Evolutionary conservation across 2,329 filamentous ascomycete genomes (phyloP).

Genomic region (Fusarium sp.): DNA sequence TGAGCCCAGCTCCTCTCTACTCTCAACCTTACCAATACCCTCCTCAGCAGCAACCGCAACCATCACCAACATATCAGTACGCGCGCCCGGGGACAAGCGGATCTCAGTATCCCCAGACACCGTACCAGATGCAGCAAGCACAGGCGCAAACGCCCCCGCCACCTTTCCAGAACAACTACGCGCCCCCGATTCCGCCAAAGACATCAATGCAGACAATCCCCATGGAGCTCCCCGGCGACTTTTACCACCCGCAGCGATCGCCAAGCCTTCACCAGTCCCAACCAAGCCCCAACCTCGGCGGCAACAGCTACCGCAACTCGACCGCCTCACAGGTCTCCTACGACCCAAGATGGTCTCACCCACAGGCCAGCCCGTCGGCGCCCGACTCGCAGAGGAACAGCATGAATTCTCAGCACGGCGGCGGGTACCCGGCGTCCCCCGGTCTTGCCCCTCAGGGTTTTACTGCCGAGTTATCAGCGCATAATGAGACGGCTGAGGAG

Average conservation of each 20-base stretch:
- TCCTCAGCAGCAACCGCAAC: conserved; percentile 35
- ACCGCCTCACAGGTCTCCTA: conserved; percentile 31
- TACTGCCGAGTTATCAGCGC: conserved; percentile 59
- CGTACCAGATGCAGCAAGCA: conserved; percentile 37
- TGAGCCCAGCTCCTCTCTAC: conserved; percentile 37
- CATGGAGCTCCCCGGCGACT: conserved; percentile 64
- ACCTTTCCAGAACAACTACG: conserved; percentile 29
- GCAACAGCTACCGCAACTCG: conserved; percentile 43
- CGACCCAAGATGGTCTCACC: conserved; percentile 59
- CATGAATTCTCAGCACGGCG: conserved; percentile 41
- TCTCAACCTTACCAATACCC: conserved; percentile 40
- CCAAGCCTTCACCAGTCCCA: conserved; percentile 44
- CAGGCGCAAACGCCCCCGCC: conserved; percentile 38
- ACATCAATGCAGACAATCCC: conserved; percentile 41
- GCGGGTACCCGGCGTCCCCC: conserved; percentile 52
- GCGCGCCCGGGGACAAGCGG: conserved; percentile 26
- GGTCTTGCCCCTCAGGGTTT: conserved; percentile 56
- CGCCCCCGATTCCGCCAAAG: conserved; percentile 45
- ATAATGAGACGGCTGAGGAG: conserved; percentile 62
- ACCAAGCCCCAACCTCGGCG: conserved; percentile 27
- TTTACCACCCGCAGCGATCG: conserved; percentile 56
- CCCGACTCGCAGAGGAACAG: conserved; percentile 43
- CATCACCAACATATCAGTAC: conserved; percentile 42
- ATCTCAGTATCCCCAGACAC: conserved; percentile 34
- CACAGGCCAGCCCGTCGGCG: conserved; percentile 42